Base-by-base conservation (phyloP, 2,329 filamentous ascomycete species). In the Pseudogymnoascus sp. region DNA sequence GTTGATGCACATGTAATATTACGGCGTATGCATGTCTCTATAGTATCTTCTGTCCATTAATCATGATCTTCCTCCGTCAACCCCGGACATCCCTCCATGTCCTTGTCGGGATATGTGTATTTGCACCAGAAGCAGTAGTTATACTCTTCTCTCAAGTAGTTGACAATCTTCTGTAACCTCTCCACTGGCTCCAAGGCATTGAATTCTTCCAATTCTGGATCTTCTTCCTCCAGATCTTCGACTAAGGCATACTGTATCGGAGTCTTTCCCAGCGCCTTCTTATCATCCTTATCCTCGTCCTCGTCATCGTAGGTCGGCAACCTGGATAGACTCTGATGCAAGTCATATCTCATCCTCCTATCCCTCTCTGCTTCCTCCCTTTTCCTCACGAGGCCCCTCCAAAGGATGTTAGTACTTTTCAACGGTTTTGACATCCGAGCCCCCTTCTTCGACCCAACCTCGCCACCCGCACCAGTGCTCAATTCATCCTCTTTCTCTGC, bases 91-190 rank as follows among this genome's bases (percentile, higher is more conserved):
- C 90, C 93, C 11, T 95, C 91, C 88, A 97, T 87, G 37, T 78
- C 76, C 37, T 78, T 78, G 71, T 91, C 86, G 0, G 86, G 83
- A 73, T 97, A 99, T 61, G 80, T 79, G 75, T 83, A 89, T 74
- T 97, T 98, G 77, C 95, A 99, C 90, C 93, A 99, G 73, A 97
- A 96, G 77, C 95, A 99, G 73, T 99, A 99, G 50, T 81, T 76
- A 71, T 91, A 85, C 71, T 83, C 83, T 59, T 85, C 79, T 38
- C 95, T 83, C 62, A 99, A 75, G 75, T 90, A 87, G 16, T 77
- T 74, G 8, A 96, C 82, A 12, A 96, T 75, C 68, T 79, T 84
- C 7, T 79, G 77, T 66, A 98, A 76, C 67, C 85, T 84, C 69
- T 96, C 89, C 1, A 78, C 78, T 1, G 85, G 79, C 22, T 86